Percentiles rank a stretch among this genome's conserved stretches.
phyloP scores from a whole-genome alignment of 352 stramenopile species.

The Plasmopara muralis region DNA sequence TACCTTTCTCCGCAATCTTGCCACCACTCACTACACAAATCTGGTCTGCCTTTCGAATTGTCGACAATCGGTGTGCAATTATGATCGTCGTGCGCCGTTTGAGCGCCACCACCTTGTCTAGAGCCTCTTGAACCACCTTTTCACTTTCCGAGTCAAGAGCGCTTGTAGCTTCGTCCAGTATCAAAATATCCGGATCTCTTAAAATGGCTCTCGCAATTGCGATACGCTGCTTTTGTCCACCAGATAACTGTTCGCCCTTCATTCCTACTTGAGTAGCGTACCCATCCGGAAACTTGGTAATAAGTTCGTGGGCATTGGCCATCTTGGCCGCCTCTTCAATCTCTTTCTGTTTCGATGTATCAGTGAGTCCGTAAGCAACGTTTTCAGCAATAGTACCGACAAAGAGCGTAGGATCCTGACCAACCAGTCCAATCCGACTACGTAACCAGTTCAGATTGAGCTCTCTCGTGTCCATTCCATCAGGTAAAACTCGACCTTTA shows the following conservation, averaged over 20 bases:
- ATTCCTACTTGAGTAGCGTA: background rate
- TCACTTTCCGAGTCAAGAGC: conserved; percentile 2
- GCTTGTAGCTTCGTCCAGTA: conserved; percentile 4
- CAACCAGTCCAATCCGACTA: conserved; percentile 1
- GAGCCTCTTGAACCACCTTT: conserved; percentile 1
- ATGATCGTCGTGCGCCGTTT: conserved; percentile 2
- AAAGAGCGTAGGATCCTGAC: conserved; percentile 2
- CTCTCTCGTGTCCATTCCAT: background rate
- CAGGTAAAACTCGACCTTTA: background rate
- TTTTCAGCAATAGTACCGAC: conserved; percentile 1
- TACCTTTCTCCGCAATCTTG: conserved; percentile 88
- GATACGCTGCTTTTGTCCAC: conserved; percentile 4
- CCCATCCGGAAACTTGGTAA: background rate
- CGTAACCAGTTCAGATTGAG: conserved; percentile 2
- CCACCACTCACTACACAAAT: conserved; percentile 50
- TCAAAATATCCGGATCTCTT: background rate
- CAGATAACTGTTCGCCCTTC: conserved; percentile 2
- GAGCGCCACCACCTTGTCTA: background rate
- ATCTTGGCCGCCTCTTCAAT: background rate
- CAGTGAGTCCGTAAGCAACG: background rate
- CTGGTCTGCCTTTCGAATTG: conserved; percentile 2
- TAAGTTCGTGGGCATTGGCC: conserved; percentile 2
- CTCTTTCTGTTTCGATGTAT: background rate
- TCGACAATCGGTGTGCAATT: conserved; percentile 2
- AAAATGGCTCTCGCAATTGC: conserved; percentile 3